A percentile compares a stretch with the other conserved stretches of the same genome.
These are phyloP conservation scores for Angophora floribunda DNA, from an alignment of 345 rosid species.

Conservation along the genomic window DNA sequence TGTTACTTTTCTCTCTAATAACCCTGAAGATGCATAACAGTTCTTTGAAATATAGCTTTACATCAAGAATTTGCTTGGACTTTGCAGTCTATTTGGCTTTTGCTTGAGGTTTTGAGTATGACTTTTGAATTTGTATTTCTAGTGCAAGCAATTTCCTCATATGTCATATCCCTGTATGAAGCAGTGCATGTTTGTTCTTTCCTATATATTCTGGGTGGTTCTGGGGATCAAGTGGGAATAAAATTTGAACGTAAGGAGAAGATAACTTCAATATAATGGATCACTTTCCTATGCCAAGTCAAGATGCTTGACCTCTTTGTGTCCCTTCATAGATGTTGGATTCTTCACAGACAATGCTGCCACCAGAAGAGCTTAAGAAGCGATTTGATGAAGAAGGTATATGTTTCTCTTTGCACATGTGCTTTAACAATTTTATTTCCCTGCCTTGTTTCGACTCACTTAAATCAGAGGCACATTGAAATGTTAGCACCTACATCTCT, in stretches of 20 bases:
- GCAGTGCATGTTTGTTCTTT: neutral
- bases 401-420: neutral
- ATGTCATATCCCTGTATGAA: neutral
- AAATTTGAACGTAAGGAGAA: neutral
- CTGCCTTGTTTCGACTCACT: neutral
- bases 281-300: neutral
- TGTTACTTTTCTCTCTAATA: neutral
- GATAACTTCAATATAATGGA: neutral
- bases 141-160: neutral
- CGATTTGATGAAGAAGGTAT: slow-evolving; percentile 79
- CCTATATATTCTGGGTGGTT: neutral
- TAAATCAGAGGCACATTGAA: neutral
- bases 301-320: neutral
- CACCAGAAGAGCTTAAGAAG: slow-evolving; percentile 72
- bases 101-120: neutral
- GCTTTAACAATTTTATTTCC: neutral
- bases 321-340: slow-evolving; percentile 65
- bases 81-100: neutral
- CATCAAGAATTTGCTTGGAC: neutral
- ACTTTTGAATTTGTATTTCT: neutral
- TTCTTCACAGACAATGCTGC: slow-evolving; percentile 70
- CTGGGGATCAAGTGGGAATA: neutral
- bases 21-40: neutral
- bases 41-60: neutral
- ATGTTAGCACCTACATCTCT: neutral